phyloP scores from a whole-genome alignment of 345 rosid species.

The Ricinus communis region DNA sequence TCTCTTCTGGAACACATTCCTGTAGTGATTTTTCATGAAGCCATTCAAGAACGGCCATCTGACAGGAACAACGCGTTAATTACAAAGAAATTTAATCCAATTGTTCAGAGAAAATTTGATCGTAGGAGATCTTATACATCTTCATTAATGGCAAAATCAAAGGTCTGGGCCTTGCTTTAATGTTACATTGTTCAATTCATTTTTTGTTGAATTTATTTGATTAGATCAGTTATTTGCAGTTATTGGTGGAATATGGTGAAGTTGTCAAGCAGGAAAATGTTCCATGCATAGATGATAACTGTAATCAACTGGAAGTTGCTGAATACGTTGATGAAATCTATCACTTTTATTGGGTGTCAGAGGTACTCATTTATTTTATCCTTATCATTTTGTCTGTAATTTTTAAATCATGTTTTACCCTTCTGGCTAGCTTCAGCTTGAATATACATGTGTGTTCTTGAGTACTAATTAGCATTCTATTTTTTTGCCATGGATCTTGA shows the following conservation, averaged over 20 bases:
- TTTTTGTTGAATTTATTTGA: slow-evolving; percentile 22
- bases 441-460: background rate
- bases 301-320: slow-evolving; percentile 89
- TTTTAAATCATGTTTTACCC: slow-evolving; percentile 5
- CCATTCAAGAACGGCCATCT: slow-evolving; percentile 29
- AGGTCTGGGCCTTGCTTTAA: slow-evolving; percentile 42
- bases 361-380: slow-evolving; percentile 48
- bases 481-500: background rate
- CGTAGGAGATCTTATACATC: slow-evolving; percentile 93
- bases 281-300: slow-evolving; percentile 69
- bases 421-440: background rate
- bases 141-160: slow-evolving; percentile 66
- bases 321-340: slow-evolving; percentile 94
- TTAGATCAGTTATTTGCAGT: slow-evolving; percentile 41
- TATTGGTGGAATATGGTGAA: slow-evolving; percentile 49
- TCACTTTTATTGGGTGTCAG: slow-evolving; percentile 80
- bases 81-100: slow-evolving; percentile 31
- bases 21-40: slow-evolving; percentile 38
- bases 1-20: slow-evolving; percentile 33
- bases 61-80: slow-evolving; percentile 29
- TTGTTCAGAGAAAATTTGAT: slow-evolving; percentile 48
- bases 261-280: slow-evolving; percentile 41
- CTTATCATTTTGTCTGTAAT: background rate
- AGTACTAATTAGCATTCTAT: background rate
- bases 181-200: slow-evolving; percentile 9